phyloP scores from a whole-genome alignment of 352 stramenopile genomes.

The Phytophthora citrophthora region DNA sequence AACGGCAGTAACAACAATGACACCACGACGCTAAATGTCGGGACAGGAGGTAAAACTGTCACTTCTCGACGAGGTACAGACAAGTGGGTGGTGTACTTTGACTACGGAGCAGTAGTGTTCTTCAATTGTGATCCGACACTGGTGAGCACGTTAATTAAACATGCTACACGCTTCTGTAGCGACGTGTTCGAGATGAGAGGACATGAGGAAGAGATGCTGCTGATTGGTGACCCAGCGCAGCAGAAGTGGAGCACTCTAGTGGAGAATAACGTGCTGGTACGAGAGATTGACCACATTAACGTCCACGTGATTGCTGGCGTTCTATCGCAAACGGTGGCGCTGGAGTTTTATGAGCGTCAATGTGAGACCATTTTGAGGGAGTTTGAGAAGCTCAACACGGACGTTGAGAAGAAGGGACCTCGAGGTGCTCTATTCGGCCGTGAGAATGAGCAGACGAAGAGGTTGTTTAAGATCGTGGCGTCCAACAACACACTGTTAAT shows the following conservation, averaged over 20 bases:
- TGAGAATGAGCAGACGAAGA: slow-evolving; percentile 79
- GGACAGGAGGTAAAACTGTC: slow-evolving; percentile 50
- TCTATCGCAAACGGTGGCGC: slow-evolving; percentile 94
- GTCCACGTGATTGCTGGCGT: slow-evolving; percentile 95
- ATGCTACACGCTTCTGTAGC: slow-evolving; percentile 77
- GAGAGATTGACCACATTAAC: slow-evolving; percentile 85
- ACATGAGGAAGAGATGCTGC: slow-evolving; percentile 82
- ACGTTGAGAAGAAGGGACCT: slow-evolving; percentile 80
- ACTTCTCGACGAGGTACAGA: slow-evolving; percentile 85
- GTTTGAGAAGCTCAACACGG: slow-evolving; percentile 94
- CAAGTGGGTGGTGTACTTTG: slow-evolving; percentile 93
- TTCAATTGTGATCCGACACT: slow-evolving; percentile 90
- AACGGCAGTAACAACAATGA: slow-evolving; percentile 32
- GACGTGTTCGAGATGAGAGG: slow-evolving; percentile 81
- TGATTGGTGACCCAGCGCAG: slow-evolving; percentile 69
- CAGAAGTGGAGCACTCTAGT: slow-evolving; percentile 84
- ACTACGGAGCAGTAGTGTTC: slow-evolving; percentile 93
- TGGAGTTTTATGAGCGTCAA: slow-evolving; percentile 96
- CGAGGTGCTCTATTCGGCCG: slow-evolving; percentile 76
- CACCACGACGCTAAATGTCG: slow-evolving; percentile 52
- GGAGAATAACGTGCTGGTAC: slow-evolving; percentile 85
- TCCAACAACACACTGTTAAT: slow-evolving; percentile 97
- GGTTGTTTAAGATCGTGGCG: slow-evolving; percentile 92
- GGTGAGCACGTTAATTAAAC: slow-evolving; percentile 74
- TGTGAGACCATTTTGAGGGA: slow-evolving; percentile 95